These are phyloP conservation scores for Xanthoconium stramineum DNA, from an alignment of 768 basidiomycete species.

Conservation along the genomic window DNA sequence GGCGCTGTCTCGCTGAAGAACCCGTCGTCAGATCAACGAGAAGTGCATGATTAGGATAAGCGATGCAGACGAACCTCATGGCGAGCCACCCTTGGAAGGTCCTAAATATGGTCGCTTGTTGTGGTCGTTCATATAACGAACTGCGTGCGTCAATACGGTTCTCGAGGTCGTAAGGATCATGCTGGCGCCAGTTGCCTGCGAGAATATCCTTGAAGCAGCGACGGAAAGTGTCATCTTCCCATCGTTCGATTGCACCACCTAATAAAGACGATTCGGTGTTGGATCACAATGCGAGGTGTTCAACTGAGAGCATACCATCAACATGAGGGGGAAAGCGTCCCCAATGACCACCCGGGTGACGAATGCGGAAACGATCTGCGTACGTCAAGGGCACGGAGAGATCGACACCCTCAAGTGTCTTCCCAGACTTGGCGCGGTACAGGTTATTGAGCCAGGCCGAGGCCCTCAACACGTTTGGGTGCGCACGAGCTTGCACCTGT, in stretches of 20 bases:
- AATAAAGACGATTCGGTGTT: slow-evolving; percentile 11
- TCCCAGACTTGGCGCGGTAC: slow-evolving; percentile 45
- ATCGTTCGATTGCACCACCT: slow-evolving; percentile 75
- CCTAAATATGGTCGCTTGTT: slow-evolving; percentile 52
- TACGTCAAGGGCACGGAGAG: slow-evolving; percentile 62
- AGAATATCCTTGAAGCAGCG: slow-evolving; percentile 62
- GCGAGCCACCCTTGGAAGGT: slow-evolving; percentile 81
- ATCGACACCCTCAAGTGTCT: slow-evolving; percentile 50
- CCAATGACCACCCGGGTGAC: slow-evolving; percentile 64
- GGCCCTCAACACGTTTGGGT: slow-evolving; percentile 59
- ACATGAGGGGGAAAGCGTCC: slow-evolving; percentile 50
- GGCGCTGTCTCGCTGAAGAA: slow-evolving; percentile 57
- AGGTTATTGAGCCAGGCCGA: slow-evolving; percentile 61
- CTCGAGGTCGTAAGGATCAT: slow-evolving; percentile 65
- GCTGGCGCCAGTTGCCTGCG: slow-evolving; percentile 55
- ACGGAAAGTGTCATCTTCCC: slow-evolving; percentile 61
- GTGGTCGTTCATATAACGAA: slow-evolving; percentile 59
- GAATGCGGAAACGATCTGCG: slow-evolving; percentile 71
- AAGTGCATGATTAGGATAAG: neutral
- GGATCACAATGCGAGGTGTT: neutral
- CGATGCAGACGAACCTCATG: slow-evolving; percentile 45
- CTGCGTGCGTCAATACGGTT: slow-evolving; percentile 57
- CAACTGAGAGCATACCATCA: slow-evolving; percentile 44
- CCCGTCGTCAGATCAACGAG: neutral
- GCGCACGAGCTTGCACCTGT: slow-evolving; percentile 67